Evolutionary conservation across 352 stramenopile genomes (phyloP), one percentile per base, ranked within the genome.

Genomic region (Globisporangium cystogenes): DNA sequence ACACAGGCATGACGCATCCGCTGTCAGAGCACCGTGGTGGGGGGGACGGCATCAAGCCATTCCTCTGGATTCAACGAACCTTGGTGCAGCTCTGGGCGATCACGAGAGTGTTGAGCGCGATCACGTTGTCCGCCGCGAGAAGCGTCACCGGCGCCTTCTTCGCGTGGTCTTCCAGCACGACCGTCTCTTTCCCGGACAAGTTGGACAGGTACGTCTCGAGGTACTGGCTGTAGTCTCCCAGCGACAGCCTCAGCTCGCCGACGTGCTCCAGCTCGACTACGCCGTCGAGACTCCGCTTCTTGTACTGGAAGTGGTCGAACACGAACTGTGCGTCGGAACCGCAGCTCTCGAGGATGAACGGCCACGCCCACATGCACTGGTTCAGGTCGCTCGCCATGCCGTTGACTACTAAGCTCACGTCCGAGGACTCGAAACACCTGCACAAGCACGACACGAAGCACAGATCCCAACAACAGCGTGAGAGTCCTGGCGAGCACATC

Each of bases 251-350:
- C 36, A 90, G 53, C 41, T 87, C 65, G 11, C 79, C 79, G 16
- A 90, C 64, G 31, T 88, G 90, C 37, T 83, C 75, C 31, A 93
- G 66, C 55, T 86, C 76, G 20, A 76, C 62, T 16, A 71, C 59
- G n/a, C 68, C 69, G 20, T 79, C 64, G 0, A 53, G 56, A 45
- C 73, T 39, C 45, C 26, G 71, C 27, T 69, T 73, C 51, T 70
- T 74, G 58, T 87, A 82, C 59, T 89, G 74, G 51, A 91, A 91
- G 47, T 88, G 81, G 40, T 91, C 81, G 56, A 91, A 91, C 5
- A 68, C 60, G 50, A 91, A 88, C 42, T 83, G 68, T 11, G 76
- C 74, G 42, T 87, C 74, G 33, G 70, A 79, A 20, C 78, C 74
- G 42, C 78, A 89, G 56, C 78, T 87, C 61, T 91, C 77, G 20